A percentile compares a stretch with the other conserved stretches of the same genome.
phyloP scores from a whole-genome alignment of 345 rosid genomes.

The Syzygium oleosum region DNA sequence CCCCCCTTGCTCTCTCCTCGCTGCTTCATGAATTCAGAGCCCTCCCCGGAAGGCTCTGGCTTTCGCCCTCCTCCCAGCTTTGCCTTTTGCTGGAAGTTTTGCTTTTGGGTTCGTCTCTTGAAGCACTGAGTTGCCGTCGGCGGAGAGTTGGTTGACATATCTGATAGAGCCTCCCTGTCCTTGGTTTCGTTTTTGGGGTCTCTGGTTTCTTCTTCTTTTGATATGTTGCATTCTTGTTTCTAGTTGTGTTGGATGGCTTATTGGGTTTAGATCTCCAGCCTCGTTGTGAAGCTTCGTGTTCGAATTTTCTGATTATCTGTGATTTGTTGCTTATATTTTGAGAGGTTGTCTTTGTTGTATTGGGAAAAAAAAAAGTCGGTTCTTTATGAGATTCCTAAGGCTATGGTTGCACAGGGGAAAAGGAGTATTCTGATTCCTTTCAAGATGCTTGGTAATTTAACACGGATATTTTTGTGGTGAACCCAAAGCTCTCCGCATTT shows the following conservation, averaged over 20 bases:
- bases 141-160: neutral
- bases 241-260: neutral
- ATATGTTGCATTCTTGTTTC: neutral
- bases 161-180: neutral
- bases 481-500: conserved; percentile 15
- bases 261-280: neutral
- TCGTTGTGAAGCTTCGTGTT: neutral
- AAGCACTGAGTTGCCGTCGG: neutral
- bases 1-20: neutral
- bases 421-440: conserved; percentile 46
- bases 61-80: neutral
- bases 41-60: neutral
- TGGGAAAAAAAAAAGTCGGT: conserved; percentile 14
- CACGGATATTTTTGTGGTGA: conserved; percentile 19
- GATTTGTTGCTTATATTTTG: neutral
- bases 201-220: neutral
- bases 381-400: conserved; percentile 47
- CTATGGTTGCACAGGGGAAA: conserved; percentile 13
- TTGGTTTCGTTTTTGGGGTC: neutral
- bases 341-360: neutral
- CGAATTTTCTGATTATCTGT: neutral
- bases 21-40: neutral
- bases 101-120: neutral
- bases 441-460: conserved; percentile 18
- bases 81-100: neutral